These are phyloP conservation scores for Albatrellus ellisii DNA, from an alignment of 768 basidiomycete species.

Conservation along the genomic window DNA sequence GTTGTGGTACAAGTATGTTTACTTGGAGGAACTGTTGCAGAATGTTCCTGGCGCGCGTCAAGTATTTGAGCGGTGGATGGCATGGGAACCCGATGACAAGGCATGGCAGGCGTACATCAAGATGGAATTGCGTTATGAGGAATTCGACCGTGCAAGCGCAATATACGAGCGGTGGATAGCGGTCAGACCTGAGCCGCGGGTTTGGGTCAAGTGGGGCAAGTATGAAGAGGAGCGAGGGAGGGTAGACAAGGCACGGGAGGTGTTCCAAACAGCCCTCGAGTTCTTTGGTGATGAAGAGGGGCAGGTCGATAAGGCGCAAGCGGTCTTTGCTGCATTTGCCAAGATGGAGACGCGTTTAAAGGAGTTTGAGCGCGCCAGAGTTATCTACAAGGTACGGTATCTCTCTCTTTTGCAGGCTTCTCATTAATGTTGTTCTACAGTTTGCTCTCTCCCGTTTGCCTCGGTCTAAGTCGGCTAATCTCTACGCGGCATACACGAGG, in stretches of 20 bases:
- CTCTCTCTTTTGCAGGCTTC: not conserved
- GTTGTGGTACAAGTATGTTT: conserved; percentile 99
- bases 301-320: conserved; percentile 71
- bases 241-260: conserved; percentile 50
- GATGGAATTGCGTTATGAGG: conserved; percentile 87
- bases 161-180: conserved; percentile 90
- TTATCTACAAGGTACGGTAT: conserved; percentile 87
- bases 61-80: conserved; percentile 99
- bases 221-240: conserved; percentile 49
- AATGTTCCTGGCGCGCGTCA: conserved; percentile 95
- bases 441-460: conserved; percentile 92
- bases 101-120: conserved; percentile 99
- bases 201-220: conserved; percentile 57
- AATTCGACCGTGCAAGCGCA: conserved; percentile 81
- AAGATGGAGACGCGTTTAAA: conserved; percentile 96
- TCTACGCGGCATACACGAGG: conserved; percentile 91
- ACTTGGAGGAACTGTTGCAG: conserved; percentile 91
- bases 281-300: conserved; percentile 53
- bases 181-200: conserved; percentile 49
- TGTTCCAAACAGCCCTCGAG: conserved; percentile 53
- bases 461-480: conserved; percentile 73
- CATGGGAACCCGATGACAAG: conserved; percentile 99
- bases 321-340: conserved; percentile 85
- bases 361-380: conserved; percentile 92
- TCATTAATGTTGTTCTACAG: conserved; percentile 26